phyloP scores from a whole-genome alignment of 2,329 filamentous ascomycete species.

The Orbilia blumenaviensis region DNA sequence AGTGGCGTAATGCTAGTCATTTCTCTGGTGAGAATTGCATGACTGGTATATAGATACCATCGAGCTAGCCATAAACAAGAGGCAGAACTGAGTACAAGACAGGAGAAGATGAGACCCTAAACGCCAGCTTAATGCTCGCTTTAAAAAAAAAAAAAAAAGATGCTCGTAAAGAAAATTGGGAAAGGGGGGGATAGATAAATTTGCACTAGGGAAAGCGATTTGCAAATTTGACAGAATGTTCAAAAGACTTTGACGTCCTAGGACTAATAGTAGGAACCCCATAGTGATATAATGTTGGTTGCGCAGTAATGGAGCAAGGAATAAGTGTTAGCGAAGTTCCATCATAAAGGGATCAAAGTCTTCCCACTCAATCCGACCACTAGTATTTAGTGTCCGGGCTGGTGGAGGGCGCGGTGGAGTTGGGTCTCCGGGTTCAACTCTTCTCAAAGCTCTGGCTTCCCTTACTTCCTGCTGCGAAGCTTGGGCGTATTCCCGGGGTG shows the following conservation, averaged over 20 bases:
- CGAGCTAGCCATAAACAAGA: not conserved
- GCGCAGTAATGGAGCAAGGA: not conserved
- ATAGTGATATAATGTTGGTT: not conserved
- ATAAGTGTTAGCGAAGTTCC: slow-evolving; percentile 35
- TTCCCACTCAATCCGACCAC: not conserved
- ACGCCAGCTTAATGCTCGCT: slow-evolving; percentile 7
- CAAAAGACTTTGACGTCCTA: not conserved
- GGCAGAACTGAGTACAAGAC: not conserved
- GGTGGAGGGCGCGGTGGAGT: slow-evolving; percentile 26
- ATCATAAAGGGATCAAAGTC: slow-evolving; percentile 39
- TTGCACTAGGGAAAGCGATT: not conserved
- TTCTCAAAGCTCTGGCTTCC: slow-evolving; percentile 16
- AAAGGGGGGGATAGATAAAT: no score
- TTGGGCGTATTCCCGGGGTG: not conserved
- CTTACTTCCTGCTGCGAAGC: not conserved
- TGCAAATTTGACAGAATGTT: not conserved
- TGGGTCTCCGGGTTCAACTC: slow-evolving; percentile 1
- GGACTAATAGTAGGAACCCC: not conserved
- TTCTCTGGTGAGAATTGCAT: no score
- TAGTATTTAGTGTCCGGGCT: not conserved
- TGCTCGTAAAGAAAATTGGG: not conserved
- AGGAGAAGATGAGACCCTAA: not conserved
- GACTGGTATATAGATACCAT: not conserved
- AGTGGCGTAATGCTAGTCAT: no score
- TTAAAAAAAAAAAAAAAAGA: no score